Evolutionary conservation across 106 monocot species (phyloP).

Genomic region (Allium sativum): DNA sequence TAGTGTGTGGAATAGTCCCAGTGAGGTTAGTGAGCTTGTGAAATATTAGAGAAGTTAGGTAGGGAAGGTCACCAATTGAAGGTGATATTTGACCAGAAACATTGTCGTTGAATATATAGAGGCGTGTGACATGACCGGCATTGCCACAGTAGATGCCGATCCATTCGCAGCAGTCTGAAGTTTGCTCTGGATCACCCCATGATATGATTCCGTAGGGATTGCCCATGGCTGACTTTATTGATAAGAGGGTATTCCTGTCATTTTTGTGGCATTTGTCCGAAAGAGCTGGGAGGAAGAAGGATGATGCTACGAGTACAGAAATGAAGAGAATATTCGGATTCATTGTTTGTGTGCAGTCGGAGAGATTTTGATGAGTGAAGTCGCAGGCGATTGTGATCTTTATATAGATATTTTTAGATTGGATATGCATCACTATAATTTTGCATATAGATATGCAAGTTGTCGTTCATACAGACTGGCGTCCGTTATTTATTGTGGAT

Average conservation of each 20-base stretch:
- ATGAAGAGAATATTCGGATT: not conserved
- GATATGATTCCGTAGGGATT: constrained; percentile 20
- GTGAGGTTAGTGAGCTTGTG: constrained; percentile 5
- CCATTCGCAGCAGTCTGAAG: constrained; percentile 42
- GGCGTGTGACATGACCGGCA: constrained; percentile 23
- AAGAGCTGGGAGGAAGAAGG: not conserved
- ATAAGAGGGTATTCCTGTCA: constrained; percentile 30
- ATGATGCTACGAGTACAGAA: constrained; percentile 7
- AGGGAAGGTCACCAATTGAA: constrained; percentile 27
- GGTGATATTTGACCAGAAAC: constrained; percentile 34
- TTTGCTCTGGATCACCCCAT: constrained; percentile 7
- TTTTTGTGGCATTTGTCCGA: constrained; percentile 21
- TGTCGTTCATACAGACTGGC: too few species aligned
- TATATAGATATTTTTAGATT: too few species aligned
- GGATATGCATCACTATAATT: too few species aligned
- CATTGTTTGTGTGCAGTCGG: not conserved
- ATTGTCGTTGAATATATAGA: constrained; percentile 23
- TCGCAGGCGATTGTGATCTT: not conserved
- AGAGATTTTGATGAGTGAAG: not conserved
- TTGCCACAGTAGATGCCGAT: constrained; percentile 28
- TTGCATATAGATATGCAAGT: too few species aligned
- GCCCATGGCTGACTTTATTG: constrained; percentile 26
- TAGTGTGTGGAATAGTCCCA: constrained; percentile 12
- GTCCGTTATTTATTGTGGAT: too few species aligned
- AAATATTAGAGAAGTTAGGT: not conserved